phyloP scores from a whole-genome alignment of 495 filamentous ascomycete genomes.

The Penicillium cosmopolitanum region DNA sequence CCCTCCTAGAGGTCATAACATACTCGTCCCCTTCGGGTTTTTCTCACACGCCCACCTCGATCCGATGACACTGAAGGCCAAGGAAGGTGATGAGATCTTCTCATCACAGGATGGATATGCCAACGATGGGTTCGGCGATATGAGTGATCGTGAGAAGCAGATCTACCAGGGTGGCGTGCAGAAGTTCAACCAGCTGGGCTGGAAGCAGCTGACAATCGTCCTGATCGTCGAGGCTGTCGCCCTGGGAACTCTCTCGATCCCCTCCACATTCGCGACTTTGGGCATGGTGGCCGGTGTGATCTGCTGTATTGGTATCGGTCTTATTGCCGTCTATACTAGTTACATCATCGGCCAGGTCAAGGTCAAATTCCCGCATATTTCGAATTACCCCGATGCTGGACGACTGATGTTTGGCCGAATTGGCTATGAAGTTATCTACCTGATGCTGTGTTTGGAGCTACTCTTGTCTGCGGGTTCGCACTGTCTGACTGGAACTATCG shows the following conservation, averaged over 20 bases:
- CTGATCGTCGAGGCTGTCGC: slow-evolving; percentile 65
- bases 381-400: slow-evolving; percentile 65
- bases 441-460: slow-evolving; percentile 60
- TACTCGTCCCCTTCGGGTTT: neutral
- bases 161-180: slow-evolving; percentile 14
- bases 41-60: neutral
- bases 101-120: neutral
- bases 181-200: slow-evolving; percentile 31
- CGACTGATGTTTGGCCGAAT: slow-evolving; percentile 47
- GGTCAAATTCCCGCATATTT: slow-evolving; percentile 61
- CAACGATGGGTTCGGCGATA: slow-evolving; percentile 5
- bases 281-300: slow-evolving; percentile 59
- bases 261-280: slow-evolving; percentile 55
- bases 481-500: slow-evolving; percentile 67
- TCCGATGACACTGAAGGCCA: slow-evolving; percentile 2
- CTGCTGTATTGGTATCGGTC: slow-evolving; percentile 56
- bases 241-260: slow-evolving; percentile 60
- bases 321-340: slow-evolving; percentile 68
- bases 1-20: neutral
- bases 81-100: slow-evolving; percentile 1
- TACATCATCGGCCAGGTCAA: slow-evolving; percentile 71
- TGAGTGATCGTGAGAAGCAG: slow-evolving; percentile 3
- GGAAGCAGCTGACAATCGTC: slow-evolving; percentile 32
- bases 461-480: slow-evolving; percentile 70
- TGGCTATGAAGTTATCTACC: slow-evolving; percentile 60